These are phyloP conservation scores for Malassezia obtusa DNA, from an alignment of 1,284 basidiomycete species.

Conservation along the genomic window DNA sequence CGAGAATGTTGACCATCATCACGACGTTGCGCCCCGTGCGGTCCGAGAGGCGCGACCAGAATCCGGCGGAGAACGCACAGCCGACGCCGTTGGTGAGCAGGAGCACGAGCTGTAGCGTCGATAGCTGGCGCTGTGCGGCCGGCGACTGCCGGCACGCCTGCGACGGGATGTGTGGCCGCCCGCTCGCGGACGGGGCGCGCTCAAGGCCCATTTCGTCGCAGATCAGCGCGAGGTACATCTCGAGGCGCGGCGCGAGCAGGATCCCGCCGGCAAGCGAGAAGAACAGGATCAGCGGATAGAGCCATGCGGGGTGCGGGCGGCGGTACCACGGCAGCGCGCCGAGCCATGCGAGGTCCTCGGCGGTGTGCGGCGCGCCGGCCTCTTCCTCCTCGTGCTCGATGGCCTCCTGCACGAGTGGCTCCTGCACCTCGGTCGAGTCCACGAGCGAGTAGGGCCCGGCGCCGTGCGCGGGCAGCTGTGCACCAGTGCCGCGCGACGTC, in stretches of 20 bases:
- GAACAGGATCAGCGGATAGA: conserved; percentile 31
- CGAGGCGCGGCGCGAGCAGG: conserved; percentile 36
- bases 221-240: conserved; percentile 36
- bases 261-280: conserved; percentile 33
- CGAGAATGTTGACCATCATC: conserved; percentile 61
- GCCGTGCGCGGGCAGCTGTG: not conserved
- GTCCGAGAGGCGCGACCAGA: conserved; percentile 77
- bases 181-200: not conserved
- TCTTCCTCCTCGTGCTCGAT: not conserved
- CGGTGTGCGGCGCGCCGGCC: not conserved
- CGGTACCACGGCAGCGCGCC: conserved; percentile 31
- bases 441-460: not conserved
- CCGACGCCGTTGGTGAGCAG: conserved; percentile 69
- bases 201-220: conserved; percentile 28
- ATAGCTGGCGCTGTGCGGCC: conserved; percentile 4
- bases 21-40: conserved; percentile 66
- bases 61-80: conserved; percentile 71
- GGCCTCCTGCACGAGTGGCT: not conserved
- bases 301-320: conserved; percentile 31
- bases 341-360: conserved; percentile 23
- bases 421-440: not conserved
- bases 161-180: conserved; percentile 5
- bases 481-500: too few species aligned
- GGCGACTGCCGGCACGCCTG: conserved; percentile 7
- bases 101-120: conserved; percentile 49